These are phyloP conservation scores for Citrus maxima DNA, from an alignment of 345 rosid genomes.

Conservation along the genomic window DNA sequence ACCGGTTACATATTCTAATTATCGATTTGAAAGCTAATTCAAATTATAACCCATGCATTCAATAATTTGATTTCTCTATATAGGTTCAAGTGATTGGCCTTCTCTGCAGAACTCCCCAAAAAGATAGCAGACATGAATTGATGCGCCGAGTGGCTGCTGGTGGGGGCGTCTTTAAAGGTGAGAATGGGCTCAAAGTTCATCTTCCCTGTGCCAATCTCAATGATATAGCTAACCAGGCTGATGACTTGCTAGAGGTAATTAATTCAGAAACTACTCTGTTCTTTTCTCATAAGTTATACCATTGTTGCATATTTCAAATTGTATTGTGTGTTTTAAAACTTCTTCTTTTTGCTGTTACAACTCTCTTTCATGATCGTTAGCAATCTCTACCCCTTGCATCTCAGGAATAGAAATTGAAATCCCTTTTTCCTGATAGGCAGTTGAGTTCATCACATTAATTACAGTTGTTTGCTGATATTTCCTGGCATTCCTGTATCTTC, in stretches of 20 bases:
- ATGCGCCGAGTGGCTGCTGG: constrained; percentile 93
- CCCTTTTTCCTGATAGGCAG: neutral
- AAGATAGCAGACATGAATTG: constrained; percentile 86
- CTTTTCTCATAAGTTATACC: neutral
- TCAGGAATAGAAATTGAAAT: neutral
- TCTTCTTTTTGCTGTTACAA: neutral
- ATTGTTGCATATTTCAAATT: neutral
- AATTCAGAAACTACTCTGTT: neutral
- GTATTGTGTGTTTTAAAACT: neutral
- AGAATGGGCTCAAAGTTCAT: constrained; percentile 75
- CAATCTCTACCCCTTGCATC: neutral
- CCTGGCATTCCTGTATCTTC: neutral
- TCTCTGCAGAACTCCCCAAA: constrained; percentile 86
- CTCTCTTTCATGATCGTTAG: neutral
- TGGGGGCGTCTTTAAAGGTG: constrained; percentile 80
- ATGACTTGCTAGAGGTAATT: constrained; percentile 84
- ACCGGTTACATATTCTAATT: neutral
- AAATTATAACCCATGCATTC: neutral
- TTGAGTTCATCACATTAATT: neutral
- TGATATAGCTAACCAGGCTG: constrained; percentile 91
- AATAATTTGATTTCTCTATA: neutral
- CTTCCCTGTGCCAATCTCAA: constrained; percentile 85
- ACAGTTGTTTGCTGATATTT: neutral
- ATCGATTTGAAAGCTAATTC: neutral
- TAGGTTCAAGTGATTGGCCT: constrained; percentile 94